These are phyloP conservation scores for Xerocomus minutiporus DNA, from an alignment of 1,284 basidiomycete genomes.

Conservation along the genomic window DNA sequence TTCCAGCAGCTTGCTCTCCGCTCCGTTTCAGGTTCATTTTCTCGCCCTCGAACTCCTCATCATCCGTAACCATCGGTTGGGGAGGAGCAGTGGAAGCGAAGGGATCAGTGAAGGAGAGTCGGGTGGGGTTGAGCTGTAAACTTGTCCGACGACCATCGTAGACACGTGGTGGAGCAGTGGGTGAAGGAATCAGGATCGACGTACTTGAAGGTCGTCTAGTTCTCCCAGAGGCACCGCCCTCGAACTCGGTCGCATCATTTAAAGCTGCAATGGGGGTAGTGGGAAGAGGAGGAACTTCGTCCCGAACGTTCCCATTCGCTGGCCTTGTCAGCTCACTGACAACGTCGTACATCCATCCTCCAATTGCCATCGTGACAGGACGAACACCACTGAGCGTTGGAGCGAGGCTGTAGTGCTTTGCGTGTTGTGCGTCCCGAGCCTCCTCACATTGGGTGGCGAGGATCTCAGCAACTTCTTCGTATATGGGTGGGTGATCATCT, in stretches of 20 bases:
- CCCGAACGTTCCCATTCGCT: not conserved
- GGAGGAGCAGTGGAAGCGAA: constrained; percentile 16
- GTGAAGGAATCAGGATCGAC: constrained; percentile 27
- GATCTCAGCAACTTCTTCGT: constrained; percentile 40
- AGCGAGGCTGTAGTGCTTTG: constrained; percentile 26
- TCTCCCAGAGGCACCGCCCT: constrained; percentile 19
- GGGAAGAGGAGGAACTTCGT: constrained; percentile 8
- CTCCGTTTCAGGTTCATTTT: constrained; percentile 40
- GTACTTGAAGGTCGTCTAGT: constrained; percentile 38
- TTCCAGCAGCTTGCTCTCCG: constrained; percentile 32
- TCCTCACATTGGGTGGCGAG: constrained; percentile 38
- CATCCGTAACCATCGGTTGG: constrained; percentile 28
- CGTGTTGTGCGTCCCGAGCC: constrained; percentile 29
- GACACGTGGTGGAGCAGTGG: constrained; percentile 25
- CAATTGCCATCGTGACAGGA: constrained; percentile 37
- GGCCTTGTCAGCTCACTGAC: constrained; percentile 58
- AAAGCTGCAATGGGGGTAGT: not conserved
- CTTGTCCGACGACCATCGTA: constrained; percentile 43
- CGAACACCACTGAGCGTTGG: constrained; percentile 25
- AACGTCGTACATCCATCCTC: constrained; percentile 77
- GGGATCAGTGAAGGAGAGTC: constrained; percentile 39
- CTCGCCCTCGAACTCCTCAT: constrained; percentile 42
- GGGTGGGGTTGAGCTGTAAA: constrained; percentile 60
- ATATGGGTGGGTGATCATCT: constrained; percentile 34
- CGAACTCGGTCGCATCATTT: constrained; percentile 12